Conservation (phyloP, 441 rosid species). For the Sinapis alba region DNA sequence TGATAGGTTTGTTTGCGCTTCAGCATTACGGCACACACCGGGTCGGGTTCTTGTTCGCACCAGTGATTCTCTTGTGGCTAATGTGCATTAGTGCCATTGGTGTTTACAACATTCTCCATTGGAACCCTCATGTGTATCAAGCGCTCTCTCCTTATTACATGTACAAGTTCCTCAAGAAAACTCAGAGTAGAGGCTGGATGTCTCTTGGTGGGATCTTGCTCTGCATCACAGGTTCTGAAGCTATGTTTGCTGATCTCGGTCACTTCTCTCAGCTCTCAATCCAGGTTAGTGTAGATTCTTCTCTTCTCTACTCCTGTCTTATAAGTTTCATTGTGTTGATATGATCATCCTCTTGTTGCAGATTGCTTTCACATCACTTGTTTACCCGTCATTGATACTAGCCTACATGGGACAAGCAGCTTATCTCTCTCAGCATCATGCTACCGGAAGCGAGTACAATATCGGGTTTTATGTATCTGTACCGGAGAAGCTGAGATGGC, state of each 20-base stretch:
- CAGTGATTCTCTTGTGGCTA: constrained; percentile 84
- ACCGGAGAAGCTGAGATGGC: constrained; percentile 88
- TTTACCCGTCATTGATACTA: constrained; percentile 90
- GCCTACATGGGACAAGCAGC: constrained; percentile 99
- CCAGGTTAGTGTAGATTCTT: constrained; percentile 50
- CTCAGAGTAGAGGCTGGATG: constrained; percentile 93
- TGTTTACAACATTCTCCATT: constrained; percentile 70
- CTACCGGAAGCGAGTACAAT: constrained; percentile 49
- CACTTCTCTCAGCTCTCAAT: constrained; percentile 94
- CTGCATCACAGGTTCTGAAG: constrained; percentile 90
- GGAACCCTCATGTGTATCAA: constrained; percentile 89
- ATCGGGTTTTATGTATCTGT: constrained; percentile 95
- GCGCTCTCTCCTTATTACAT: constrained; percentile 95
- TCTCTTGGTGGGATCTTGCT: constrained; percentile 92
- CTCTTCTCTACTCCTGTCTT: background rate
- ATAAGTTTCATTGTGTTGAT: background rate
- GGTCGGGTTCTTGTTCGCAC: constrained; percentile 94
- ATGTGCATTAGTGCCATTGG: constrained; percentile 86
- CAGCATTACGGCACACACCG: constrained; percentile 96
- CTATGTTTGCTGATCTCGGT: constrained; percentile 99
- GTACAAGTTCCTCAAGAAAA: constrained; percentile 84
- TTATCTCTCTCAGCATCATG: constrained; percentile 83
- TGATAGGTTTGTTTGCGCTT: constrained; percentile 84
- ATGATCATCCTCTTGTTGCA: constrained; percentile 38
- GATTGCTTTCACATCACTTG: constrained; percentile 91